Evolutionary conservation across 176 grass and related monocot genomes (phyloP).

Genomic region (Typha latifolia): DNA sequence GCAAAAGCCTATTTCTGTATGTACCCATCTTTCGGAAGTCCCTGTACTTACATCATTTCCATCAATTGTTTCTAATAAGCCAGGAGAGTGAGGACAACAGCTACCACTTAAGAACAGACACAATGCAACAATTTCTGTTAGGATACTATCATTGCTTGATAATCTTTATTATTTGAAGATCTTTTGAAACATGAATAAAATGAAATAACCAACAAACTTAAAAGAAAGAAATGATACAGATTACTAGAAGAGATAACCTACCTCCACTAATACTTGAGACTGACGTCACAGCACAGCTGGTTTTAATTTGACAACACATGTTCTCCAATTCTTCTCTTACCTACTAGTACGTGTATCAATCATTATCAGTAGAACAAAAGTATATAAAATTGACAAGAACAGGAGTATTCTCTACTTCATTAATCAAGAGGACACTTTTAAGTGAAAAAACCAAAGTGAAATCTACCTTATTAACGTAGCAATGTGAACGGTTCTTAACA

Average conservation of each 20-base stretch:
- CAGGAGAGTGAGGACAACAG: too few species aligned
- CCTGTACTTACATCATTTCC: too few species aligned
- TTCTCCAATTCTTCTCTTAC: slow-evolving; percentile 61
- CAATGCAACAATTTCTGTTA: too few species aligned
- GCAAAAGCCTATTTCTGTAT: too few species aligned
- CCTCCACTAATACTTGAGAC: slow-evolving; percentile 43
- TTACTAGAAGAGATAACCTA: slow-evolving; percentile 4
- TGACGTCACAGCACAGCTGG: slow-evolving; percentile 43
- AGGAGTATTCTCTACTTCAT: not conserved
- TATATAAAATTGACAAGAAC: not conserved
- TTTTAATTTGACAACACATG: slow-evolving; percentile 63
- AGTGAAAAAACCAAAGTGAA: not conserved
- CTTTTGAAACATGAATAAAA: not conserved
- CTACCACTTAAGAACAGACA: too few species aligned
- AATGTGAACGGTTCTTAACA: slow-evolving; percentile 61
- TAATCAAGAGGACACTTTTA: not conserved
- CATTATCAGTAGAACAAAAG: not conserved
- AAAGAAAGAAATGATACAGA: not conserved
- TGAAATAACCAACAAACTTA: not conserved
- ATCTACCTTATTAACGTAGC: slow-evolving; percentile 61
- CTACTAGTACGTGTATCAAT: slow-evolving; percentile 16
- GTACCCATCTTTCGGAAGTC: too few species aligned
- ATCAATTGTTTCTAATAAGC: too few species aligned
- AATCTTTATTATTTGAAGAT: not conserved
- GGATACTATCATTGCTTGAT: too few species aligned